Evolutionary conservation across 225 moss, liverwort and hornwort genomes (phyloP).

Genomic region (Pleurozium schreberi): DNA sequence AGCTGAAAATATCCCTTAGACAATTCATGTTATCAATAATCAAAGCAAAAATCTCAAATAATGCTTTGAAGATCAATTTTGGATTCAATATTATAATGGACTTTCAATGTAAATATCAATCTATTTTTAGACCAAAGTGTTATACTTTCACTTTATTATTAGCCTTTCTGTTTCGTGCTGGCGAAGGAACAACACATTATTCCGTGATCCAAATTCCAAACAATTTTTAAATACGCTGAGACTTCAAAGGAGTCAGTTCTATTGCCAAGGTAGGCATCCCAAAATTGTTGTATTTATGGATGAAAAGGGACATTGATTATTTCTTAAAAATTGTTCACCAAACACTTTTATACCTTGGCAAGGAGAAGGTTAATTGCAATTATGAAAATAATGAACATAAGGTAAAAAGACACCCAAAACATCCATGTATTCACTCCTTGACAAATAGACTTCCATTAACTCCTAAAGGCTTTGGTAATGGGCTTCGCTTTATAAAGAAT

Average conservation of each 20-base stretch:
- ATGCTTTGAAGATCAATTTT: too few species aligned
- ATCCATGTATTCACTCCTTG: too few species aligned
- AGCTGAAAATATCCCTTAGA: background rate
- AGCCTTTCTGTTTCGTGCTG: background rate
- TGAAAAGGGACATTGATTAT: background rate
- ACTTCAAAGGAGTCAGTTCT: fast-evolving
- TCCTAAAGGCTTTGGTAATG: background rate
- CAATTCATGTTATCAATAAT: background rate
- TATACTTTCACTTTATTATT: background rate
- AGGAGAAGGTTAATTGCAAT: background rate
- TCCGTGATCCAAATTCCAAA: background rate
- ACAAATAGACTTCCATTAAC: too few species aligned
- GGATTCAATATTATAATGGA: background rate
- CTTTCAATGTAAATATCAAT: background rate
- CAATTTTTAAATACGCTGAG: background rate
- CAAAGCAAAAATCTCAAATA: background rate
- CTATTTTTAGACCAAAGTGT: background rate
- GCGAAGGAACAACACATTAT: background rate
- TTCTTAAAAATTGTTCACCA: background rate
- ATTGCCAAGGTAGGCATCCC: fast-evolving
- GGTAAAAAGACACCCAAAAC: too few species aligned
- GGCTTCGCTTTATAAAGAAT: background rate
- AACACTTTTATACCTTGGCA: background rate
- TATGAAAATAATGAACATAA: background rate
- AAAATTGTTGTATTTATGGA: too few species aligned